These are phyloP conservation scores for Hordeum pubiflorum DNA, from an alignment of 202 grass and related monocot genomes.

Conservation along the genomic window DNA sequence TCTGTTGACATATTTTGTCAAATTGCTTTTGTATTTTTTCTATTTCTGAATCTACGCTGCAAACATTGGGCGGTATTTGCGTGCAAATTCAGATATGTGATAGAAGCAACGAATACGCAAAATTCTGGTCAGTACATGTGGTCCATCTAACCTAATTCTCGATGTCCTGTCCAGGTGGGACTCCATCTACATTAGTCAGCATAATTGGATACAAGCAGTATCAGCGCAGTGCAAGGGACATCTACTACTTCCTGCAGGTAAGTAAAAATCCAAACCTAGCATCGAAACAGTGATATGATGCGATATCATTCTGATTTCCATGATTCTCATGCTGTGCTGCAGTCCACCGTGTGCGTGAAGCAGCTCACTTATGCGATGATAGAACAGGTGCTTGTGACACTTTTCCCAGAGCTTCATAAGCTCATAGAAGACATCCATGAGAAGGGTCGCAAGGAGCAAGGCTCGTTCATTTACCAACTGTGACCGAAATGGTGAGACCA, in stretches of 20 bases:
- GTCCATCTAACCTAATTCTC: conserved; percentile 13
- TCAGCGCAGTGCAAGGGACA: conserved; percentile 58
- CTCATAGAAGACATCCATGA: conserved; percentile 71
- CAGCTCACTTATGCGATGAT: conserved; percentile 73
- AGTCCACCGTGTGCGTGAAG: conserved; percentile 88
- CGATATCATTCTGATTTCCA: conserved; percentile 9
- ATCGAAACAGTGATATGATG: background rate
- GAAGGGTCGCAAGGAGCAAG: conserved; percentile 48
- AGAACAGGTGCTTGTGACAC: conserved; percentile 64
- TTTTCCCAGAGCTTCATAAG: conserved; percentile 79
- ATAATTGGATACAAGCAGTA: conserved; percentile 88
- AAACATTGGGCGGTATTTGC: background rate
- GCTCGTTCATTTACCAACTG: conserved; percentile 34
- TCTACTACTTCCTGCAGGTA: conserved; percentile 98
- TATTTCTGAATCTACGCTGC: conserved; percentile 2
- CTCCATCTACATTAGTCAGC: conserved; percentile 83
- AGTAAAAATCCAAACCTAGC: conserved; percentile 19
- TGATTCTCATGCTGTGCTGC: conserved; percentile 27
- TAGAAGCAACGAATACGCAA: conserved; percentile 4
- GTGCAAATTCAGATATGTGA: conserved; percentile 8
- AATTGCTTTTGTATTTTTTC: conserved; percentile 18
- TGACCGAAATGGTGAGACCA: conserved; percentile 16
- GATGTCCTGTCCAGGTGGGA: conserved; percentile 58
- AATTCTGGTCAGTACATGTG: conserved; percentile 4
- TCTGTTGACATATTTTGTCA: background rate